Evolutionary conservation across 2,329 filamentous ascomycete genomes (phyloP).

Genomic region (Colletotrichum nymphaeae): DNA sequence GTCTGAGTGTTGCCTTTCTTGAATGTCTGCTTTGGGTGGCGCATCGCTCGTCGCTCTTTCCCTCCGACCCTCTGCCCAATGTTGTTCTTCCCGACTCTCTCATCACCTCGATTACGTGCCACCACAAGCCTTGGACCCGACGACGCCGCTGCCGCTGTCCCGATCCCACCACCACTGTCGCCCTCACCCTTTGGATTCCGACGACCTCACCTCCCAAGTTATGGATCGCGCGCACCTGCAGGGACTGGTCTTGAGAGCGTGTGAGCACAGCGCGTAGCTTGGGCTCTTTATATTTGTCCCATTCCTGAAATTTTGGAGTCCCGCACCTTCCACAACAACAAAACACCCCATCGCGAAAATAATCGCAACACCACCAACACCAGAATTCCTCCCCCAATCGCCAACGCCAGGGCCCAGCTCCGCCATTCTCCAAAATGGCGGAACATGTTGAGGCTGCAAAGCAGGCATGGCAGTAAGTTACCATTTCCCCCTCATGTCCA

Average conservation of each 20-base stretch:
- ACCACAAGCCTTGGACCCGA: constrained; percentile 33
- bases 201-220: constrained; percentile 38
- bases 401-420: constrained; percentile 3
- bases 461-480: constrained; percentile 53
- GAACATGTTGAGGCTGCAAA: constrained; percentile 43
- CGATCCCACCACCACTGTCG: constrained; percentile 32
- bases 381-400: neutral
- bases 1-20: constrained; percentile 22
- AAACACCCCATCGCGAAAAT: constrained; percentile 17
- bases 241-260: constrained; percentile 40
- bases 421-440: constrained; percentile 14
- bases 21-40: constrained; percentile 34
- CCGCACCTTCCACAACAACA: constrained; percentile 31
- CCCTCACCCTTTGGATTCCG: constrained; percentile 14
- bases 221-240: constrained; percentile 45
- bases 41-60: constrained; percentile 35
- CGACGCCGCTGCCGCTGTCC: neutral
- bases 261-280: constrained; percentile 45
- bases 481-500: neutral
- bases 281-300: constrained; percentile 32
- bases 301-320: constrained; percentile 27
- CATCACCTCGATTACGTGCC: constrained; percentile 33
- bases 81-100: constrained; percentile 30
- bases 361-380: constrained; percentile 21
- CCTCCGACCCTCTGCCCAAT: constrained; percentile 28